Evolutionary conservation across 129 eudicot genomes (phyloP).

Genomic region (Flaveria trinervia): DNA sequence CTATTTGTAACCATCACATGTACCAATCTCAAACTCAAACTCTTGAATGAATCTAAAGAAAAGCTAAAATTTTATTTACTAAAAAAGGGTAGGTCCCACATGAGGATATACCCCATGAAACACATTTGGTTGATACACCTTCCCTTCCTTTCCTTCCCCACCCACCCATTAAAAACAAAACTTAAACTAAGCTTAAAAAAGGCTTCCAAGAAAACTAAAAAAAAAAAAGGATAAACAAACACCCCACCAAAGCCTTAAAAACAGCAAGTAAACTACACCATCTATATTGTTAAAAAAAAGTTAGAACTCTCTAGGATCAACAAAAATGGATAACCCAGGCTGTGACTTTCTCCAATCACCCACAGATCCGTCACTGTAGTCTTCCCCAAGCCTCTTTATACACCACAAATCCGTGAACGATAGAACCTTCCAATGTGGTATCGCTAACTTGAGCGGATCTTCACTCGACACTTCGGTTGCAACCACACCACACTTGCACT

Average conservation of each 20-base stretch:
- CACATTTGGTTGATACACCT: conserved; percentile 37
- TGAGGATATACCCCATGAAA: conserved; percentile 35
- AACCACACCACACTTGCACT: conserved; percentile 78
- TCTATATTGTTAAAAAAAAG: conserved; percentile 25
- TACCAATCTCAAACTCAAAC: too few species aligned
- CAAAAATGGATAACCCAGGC: conserved; percentile 87
- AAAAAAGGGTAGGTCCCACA: conserved; percentile 36
- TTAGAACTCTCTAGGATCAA: conserved; percentile 95
- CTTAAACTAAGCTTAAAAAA: conserved; percentile 18
- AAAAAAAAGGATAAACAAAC: conserved; percentile 11
- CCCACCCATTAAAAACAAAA: conserved; percentile 44
- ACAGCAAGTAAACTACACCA: conserved; percentile 25
- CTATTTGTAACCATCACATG: too few species aligned
- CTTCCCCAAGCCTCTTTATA: conserved; percentile 86
- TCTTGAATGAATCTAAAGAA: conserved; percentile 28
- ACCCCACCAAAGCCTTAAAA: conserved; percentile 25
- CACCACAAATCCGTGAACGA: conserved; percentile 97
- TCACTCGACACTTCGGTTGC: conserved; percentile 81
- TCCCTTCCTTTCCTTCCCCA: conserved; percentile 23
- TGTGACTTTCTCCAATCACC: conserved; percentile 99
- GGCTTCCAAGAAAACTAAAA: conserved; percentile 28
- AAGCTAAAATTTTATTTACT: conserved; percentile 39
- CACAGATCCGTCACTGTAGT: conserved; percentile 82
- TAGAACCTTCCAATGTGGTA: conserved; percentile 88
- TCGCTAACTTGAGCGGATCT: conserved; percentile 80